Evolutionary conservation across 2,329 filamentous ascomycete genomes (phyloP), one percentile per base, ranked within the genome.

Genomic region (Blastomyces silverae): DNA sequence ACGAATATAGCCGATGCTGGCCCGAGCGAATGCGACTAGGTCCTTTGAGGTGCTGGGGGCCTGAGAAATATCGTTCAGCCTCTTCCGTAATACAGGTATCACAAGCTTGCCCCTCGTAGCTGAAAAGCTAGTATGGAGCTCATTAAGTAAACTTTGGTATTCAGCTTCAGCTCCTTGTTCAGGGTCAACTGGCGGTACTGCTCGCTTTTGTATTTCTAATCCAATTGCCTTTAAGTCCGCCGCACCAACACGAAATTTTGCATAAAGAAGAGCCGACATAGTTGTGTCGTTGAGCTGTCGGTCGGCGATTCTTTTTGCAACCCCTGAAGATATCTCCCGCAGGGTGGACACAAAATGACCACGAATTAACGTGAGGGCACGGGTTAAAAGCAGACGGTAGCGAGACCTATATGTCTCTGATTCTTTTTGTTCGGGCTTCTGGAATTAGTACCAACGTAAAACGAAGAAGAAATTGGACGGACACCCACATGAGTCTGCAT

Each of bases 331-430:
- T 57, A 85, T 86, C 67, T 87, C 87, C 67, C 83, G 84, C 31
- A 86, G 79, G n/a, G 81, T 81, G 68, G 82, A 83, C 66, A 85
- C 86, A 71, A 89, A 88, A 71, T 88, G 84, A 53, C 87, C 85
- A 31, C 87, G 84, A 59, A 89, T 87, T 34, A 89, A 79, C 0
- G 86, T 89, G 57, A 89, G 78, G 22, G 84, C 86, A 66, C 87
- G 80, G 1, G 87, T 89, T 53, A 97, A 83, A 15, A 97, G 83
- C 0, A 94, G 83, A 66, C 90, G 87, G 75, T 97, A 97, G 66
- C 92, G 86, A 7, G 93, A 91, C 55, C 92, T 85, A 75, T 97
- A 97, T 1, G 89, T 87, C 67, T 92, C 88, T 2, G 92, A 88
- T 75, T 97, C 93, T 67, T 90, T 89, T 74, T 97, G 96, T 8